phyloP scores from a whole-genome alignment of 495 filamentous ascomycete genomes.

The Tuber microsphaerosporum region DNA sequence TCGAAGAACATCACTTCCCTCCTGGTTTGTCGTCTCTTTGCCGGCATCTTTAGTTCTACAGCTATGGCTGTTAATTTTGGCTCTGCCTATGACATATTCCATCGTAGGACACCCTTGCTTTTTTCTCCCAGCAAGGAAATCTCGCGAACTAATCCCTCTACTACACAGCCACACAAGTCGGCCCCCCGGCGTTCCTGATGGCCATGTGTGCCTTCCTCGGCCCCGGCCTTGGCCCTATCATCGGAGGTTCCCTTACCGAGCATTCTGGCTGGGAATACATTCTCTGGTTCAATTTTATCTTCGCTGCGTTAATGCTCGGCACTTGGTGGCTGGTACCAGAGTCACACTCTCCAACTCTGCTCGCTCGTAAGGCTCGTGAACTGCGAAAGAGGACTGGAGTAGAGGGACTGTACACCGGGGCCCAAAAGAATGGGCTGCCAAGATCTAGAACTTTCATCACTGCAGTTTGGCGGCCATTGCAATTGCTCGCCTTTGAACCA shows the following conservation, averaged over 20 bases:
- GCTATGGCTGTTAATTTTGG: constrained; percentile 72
- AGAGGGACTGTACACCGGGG: background rate
- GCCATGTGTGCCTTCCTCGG: constrained; percentile 52
- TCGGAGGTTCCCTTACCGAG: constrained; percentile 74
- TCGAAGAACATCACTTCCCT: constrained; percentile 73
- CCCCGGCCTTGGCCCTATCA: constrained; percentile 65
- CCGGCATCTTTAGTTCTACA: constrained; percentile 46
- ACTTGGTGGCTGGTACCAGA: constrained; percentile 66
- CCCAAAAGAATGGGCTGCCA: constrained; percentile 15
- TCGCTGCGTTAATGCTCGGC: constrained; percentile 57
- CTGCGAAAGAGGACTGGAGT: constrained; percentile 60
- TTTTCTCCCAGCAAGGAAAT: background rate
- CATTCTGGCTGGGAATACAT: constrained; percentile 48
- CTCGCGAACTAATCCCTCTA: constrained; percentile 42
- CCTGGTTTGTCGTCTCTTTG: constrained; percentile 74
- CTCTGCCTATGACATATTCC: constrained; percentile 55
- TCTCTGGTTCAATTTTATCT: constrained; percentile 57
- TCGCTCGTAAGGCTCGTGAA: constrained; percentile 66
- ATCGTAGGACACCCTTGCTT: background rate
- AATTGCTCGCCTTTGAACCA: constrained; percentile 70
- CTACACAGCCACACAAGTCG: constrained; percentile 50
- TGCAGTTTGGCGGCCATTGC: constrained; percentile 66
- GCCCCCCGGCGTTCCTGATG: constrained; percentile 73
- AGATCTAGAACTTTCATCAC: constrained; percentile 49
- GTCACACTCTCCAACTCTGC: constrained; percentile 71